Conservation (phyloP, 495 filamentous ascomycete species). For the Penicillium paxilli region DNA sequence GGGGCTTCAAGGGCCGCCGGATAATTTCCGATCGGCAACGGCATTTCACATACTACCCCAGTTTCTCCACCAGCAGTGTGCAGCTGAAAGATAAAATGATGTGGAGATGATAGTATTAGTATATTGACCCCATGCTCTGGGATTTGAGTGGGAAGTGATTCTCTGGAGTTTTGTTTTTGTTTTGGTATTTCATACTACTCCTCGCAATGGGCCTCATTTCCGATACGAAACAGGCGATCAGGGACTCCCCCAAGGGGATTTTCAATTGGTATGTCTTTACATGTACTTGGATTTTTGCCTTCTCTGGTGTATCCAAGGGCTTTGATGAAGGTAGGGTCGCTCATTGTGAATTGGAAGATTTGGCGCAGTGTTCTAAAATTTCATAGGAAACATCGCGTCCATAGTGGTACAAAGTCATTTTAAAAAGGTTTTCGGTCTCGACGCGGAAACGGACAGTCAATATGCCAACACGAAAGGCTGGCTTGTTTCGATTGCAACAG, state of each 20-base stretch:
- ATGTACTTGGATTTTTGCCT: slow-evolving; percentile 20
- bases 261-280: slow-evolving; percentile 22
- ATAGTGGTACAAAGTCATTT: slow-evolving; percentile 17
- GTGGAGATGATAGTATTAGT: too few relatives aligned
- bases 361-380: too few relatives aligned
- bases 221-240: slow-evolving; percentile 49
- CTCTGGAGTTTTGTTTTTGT: neutral
- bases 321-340: slow-evolving; percentile 29
- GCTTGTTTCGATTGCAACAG: slow-evolving; percentile 65
- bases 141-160: neutral
- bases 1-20: too few relatives aligned
- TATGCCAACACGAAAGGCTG: slow-evolving; percentile 46
- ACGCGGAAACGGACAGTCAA: slow-evolving; percentile 55
- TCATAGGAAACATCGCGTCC: slow-evolving; percentile 20
- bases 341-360: too few relatives aligned
- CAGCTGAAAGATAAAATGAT: too few relatives aligned
- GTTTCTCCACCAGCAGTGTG: too few relatives aligned
- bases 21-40: too few relatives aligned
- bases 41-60: too few relatives aligned
- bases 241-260: slow-evolving; percentile 15
- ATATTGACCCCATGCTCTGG: too few relatives aligned
- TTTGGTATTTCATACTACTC: neutral
- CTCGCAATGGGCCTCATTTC: slow-evolving; percentile 54
- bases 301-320: slow-evolving; percentile 20
- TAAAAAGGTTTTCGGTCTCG: slow-evolving; percentile 38